Conservation (phyloP, 192 early-diverging fungal genomes). For the Coemansia sp. region DNA sequence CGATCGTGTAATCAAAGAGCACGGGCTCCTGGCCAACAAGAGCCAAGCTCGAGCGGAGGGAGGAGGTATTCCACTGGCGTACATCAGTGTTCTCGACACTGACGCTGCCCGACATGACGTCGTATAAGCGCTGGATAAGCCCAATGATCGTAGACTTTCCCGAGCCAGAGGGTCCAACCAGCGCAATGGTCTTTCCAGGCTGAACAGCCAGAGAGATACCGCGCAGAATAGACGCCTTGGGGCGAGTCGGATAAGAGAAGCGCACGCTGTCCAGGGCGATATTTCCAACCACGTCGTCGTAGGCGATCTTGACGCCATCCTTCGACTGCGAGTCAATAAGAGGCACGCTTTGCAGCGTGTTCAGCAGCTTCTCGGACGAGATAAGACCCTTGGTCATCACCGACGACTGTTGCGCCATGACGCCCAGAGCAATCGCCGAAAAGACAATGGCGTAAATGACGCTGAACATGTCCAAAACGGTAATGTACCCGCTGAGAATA, state of each 20-base stretch:
- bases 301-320: conserved; percentile 41
- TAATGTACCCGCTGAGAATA: conserved; percentile 56
- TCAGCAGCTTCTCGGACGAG: conserved; percentile 73
- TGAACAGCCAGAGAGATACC: conserved; percentile 58
- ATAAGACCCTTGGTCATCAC: conserved; percentile 80
- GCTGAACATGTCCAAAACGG: conserved; percentile 61
- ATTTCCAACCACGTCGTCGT: conserved; percentile 28
- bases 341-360: conserved; percentile 72
- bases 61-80: conserved; percentile 64
- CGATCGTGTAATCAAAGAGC: conserved; percentile 85
- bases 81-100: conserved; percentile 66
- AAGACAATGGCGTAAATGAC: conserved; percentile 83
- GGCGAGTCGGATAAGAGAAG: conserved; percentile 74
- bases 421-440: conserved; percentile 66
- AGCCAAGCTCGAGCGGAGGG: conserved; percentile 75
- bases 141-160: conserved; percentile 78
- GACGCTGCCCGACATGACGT: conserved; percentile 64
- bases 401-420: conserved; percentile 72
- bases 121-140: conserved; percentile 82
- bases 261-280: conserved; percentile 32
- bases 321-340: conserved; percentile 61
- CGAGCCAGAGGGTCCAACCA: conserved; percentile 86
- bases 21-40: conserved; percentile 95
- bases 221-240: conserved; percentile 63
- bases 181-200: conserved; percentile 79